phyloP scores from a whole-genome alignment of 257 asterid genomes.

The Gynochthodes officinalis region DNA sequence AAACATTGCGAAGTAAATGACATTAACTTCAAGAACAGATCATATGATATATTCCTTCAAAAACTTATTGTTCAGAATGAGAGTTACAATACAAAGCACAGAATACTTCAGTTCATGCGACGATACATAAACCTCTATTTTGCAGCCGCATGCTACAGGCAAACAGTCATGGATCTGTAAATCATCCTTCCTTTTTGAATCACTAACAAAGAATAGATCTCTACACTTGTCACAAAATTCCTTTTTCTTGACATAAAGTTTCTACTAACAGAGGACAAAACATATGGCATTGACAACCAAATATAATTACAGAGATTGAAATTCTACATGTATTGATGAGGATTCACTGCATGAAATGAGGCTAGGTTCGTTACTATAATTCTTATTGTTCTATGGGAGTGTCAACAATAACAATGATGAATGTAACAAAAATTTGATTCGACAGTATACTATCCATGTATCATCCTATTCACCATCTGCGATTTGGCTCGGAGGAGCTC shows the following conservation, averaged over 20 bases:
- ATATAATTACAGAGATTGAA: constrained; percentile 22
- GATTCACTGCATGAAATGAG: constrained; percentile 13
- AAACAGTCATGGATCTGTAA: not conserved
- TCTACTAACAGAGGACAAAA: constrained; percentile 12
- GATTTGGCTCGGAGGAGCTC: constrained; percentile 55
- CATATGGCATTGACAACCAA: constrained; percentile 5
- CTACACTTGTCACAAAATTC: constrained; percentile 17
- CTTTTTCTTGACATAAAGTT: constrained; percentile 9
- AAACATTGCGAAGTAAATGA: too few relatives aligned
- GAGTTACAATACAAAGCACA: not conserved
- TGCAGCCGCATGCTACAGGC: not conserved
- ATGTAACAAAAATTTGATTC: constrained; percentile 13
- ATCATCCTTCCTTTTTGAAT: not conserved
- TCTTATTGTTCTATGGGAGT: constrained; percentile 35
- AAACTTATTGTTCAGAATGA: too few relatives aligned
- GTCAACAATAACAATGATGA: constrained; percentile 2
- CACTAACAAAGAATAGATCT: constrained; percentile 8
- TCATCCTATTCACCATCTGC: constrained; percentile 35
- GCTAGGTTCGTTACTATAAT: constrained; percentile 19
- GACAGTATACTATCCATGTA: constrained; percentile 8
- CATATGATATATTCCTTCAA: too few relatives aligned
- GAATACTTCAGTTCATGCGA: not conserved
- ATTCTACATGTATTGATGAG: constrained; percentile 12
- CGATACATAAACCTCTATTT: not conserved
- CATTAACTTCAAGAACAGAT: too few relatives aligned